phyloP scores from a whole-genome alignment of 23 red algal genomes.

The Gracilaria gracilis region DNA sequence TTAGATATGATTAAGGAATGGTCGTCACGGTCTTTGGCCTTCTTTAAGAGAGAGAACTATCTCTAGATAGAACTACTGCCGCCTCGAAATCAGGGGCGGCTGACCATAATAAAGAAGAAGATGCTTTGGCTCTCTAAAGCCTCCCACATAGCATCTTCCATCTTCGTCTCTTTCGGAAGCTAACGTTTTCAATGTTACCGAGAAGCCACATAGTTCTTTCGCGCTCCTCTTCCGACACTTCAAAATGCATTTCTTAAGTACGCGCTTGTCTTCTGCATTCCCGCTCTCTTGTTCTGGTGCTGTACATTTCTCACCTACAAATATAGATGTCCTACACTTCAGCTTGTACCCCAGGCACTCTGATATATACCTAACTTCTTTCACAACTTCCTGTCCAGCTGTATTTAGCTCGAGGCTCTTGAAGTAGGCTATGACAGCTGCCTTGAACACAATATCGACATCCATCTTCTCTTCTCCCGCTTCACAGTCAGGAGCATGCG shows the following conservation, averaged over 20 bases:
- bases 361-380: slow-evolving; percentile 8
- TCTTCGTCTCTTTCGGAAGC: not conserved
- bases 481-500: no score
- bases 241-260: slow-evolving; percentile 7
- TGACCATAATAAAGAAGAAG: no score
- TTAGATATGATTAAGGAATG: no score
- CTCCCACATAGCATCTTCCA: slow-evolving; percentile 6
- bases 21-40: no score
- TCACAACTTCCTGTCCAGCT: not conserved
- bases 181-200: not conserved
- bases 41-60: no score
- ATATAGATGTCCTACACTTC: slow-evolving; percentile 8
- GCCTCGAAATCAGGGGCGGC: no score
- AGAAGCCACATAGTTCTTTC: not conserved
- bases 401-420: not conserved
- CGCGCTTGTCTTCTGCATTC: not conserved
- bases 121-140: not conserved
- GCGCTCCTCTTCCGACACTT: not conserved
- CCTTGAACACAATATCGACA: not conserved
- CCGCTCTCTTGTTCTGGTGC: not conserved
- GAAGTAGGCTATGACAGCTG: slow-evolving; percentile 7
- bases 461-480: not conserved
- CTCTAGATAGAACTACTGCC: no score
- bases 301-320: not conserved
- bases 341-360: slow-evolving; percentile 1